Evolutionary conservation across 1,139 yeast genomes (phyloP).

Genomic region (Groenewaldozyma sp.): DNA sequence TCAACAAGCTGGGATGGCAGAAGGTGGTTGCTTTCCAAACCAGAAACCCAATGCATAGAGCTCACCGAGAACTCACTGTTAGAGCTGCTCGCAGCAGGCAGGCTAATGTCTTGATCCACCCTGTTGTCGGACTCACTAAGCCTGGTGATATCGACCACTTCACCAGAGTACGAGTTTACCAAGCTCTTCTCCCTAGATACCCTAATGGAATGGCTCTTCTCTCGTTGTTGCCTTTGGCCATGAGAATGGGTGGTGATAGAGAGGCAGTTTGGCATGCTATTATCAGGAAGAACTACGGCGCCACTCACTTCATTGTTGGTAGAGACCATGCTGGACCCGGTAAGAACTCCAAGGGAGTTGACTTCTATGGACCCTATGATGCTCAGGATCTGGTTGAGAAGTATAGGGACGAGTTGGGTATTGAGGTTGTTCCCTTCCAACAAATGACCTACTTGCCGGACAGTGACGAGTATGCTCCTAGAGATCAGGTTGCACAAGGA

Average conservation of each 20-base stretch:
- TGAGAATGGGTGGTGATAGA: constrained; percentile 99
- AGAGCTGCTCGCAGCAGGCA: constrained; percentile 80
- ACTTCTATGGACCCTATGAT: constrained; percentile 94
- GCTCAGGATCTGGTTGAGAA: constrained; percentile 84
- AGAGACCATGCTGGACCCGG: constrained; percentile 99
- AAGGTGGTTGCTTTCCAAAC: constrained; percentile 96
- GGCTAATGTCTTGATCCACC: constrained; percentile 83
- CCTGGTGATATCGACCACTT: constrained; percentile 98
- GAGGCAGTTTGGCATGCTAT: constrained; percentile 99
- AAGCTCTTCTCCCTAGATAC: constrained; percentile 81
- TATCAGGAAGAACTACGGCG: constrained; percentile 93
- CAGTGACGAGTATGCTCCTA: constrained; percentile 90
- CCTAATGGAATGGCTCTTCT: constrained; percentile 91
- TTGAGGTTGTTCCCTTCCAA: constrained; percentile 91
- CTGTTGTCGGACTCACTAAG: constrained; percentile 93
- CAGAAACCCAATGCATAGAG: constrained; percentile 97
- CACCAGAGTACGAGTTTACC: constrained; percentile 92
- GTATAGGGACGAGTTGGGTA: constrained; percentile 66
- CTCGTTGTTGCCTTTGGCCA: constrained; percentile 84
- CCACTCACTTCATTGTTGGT: constrained; percentile 94
- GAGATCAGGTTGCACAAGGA: constrained; percentile 77
- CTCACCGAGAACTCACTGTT: constrained; percentile 91
- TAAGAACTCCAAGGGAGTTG: constrained; percentile 82
- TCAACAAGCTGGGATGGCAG: constrained; percentile 73
- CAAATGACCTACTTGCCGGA: constrained; percentile 96